Base-by-base conservation (phyloP, 1,284 basidiomycete species). In the Ustilago nuda region DNA sequence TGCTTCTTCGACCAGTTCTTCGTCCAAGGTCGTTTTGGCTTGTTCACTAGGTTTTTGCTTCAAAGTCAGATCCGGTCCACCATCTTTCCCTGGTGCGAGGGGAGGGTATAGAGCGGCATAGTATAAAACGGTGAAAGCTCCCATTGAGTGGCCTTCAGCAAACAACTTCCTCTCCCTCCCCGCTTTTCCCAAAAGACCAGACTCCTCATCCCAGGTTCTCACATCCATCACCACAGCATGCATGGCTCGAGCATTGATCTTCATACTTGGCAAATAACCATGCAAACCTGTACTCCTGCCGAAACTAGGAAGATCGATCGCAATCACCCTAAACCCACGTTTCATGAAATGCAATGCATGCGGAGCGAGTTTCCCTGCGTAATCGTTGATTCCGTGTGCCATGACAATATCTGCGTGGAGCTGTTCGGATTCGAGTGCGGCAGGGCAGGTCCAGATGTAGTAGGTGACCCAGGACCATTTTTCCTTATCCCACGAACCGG, bases 251-350 rank as follows among this genome's bases (percentile, higher is more conserved):
- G 87, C 85, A 7, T 88, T 83, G 36, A 88, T 76, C 27, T 86
- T 81, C 35, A 87, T 73, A 12, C 85, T 86, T 23, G 87, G 86
- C 11, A 88, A 60, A 63, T 88, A 87, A 1, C 86, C 87, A 78
- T 89, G 87, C 32, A 89, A 68, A 2, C 88, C 88, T 0, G 79
- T 72, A 15, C 70, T 74, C 5, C 82, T 54, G 60, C 88, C 86
- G 59, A 88, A 88, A 12, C 86, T 86, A 2, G 88, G 88, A 41
- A 89, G 78, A 74, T 89, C 88, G 19, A 88, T 87, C 7, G 87
- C 82, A 66, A 89, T 87, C 35, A 88, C 84, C 30, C 88, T 82
- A 77, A 88, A 89, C 0, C 88, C 88, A 5, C 86, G 85, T 62
- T 86, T 82, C 53, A 88, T 82, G 63, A 88, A 87, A 52, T 86